These are phyloP conservation scores for Debaryomyces tyrocola DNA, from an alignment of 805 yeast species.

Conservation along the genomic window DNA sequence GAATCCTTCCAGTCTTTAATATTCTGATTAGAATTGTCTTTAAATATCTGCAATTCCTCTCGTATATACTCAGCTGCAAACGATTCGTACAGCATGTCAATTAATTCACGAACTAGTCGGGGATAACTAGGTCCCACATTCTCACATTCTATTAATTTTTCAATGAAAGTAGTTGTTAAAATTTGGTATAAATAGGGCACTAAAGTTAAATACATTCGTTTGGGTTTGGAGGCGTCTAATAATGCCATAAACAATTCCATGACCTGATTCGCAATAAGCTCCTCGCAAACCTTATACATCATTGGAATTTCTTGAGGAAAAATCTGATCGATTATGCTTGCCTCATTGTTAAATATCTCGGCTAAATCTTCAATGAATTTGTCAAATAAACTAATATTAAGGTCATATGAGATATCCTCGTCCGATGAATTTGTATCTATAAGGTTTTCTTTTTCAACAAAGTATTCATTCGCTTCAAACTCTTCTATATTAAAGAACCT, in stretches of 20 bases:
- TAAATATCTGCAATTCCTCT: slow-evolving; percentile 34
- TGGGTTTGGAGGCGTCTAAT: slow-evolving; percentile 26
- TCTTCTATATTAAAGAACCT: slow-evolving; percentile 30
- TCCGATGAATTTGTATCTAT: not conserved
- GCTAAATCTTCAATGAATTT: slow-evolving; percentile 30
- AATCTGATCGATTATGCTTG: slow-evolving; percentile 39
- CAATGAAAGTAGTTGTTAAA: slow-evolving; percentile 25
- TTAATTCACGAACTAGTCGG: slow-evolving; percentile 30
- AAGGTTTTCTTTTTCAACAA: slow-evolving; percentile 1
- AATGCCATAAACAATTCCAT: slow-evolving; percentile 30
- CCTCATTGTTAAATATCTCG: slow-evolving; percentile 35
- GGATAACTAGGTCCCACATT: slow-evolving; percentile 40
- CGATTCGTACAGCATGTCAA: slow-evolving; percentile 44
- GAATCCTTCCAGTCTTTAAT: slow-evolving; percentile 34
- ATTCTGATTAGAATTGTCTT: slow-evolving; percentile 20
- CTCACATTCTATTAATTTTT: slow-evolving; percentile 23
- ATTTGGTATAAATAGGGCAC: slow-evolving; percentile 42
- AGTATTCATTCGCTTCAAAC: slow-evolving; percentile 24
- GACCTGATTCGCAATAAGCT: slow-evolving; percentile 40
- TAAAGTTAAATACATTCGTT: slow-evolving; percentile 28
- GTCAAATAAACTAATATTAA: slow-evolving; percentile 18
- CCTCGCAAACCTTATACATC: slow-evolving; percentile 49
- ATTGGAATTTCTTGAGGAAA: slow-evolving; percentile 48
- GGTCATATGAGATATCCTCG: not conserved
- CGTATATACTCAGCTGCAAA: slow-evolving; percentile 39